These are phyloP conservation scores for Aspergillus fumigatus DNA, from an alignment of 2,329 filamentous ascomycete genomes.

Conservation along the genomic window DNA sequence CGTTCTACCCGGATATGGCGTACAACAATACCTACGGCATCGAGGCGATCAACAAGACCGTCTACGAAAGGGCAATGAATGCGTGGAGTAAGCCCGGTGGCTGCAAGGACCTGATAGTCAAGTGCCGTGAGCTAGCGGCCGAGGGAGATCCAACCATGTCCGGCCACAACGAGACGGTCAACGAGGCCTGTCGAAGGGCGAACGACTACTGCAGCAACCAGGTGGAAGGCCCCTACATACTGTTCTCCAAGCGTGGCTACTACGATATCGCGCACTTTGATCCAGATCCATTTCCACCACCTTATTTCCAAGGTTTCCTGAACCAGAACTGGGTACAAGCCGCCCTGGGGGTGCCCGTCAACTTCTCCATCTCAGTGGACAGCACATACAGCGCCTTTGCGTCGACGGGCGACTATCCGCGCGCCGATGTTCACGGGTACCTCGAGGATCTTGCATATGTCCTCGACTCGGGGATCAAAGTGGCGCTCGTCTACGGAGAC, in stretches of 20 bases:
- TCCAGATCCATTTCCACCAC: constrained; percentile 50
- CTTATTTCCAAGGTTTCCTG: constrained; percentile 53
- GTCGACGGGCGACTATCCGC: constrained; percentile 45
- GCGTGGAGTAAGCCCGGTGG: constrained; percentile 46
- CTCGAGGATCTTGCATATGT: constrained; percentile 42
- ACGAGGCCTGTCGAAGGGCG: constrained; percentile 43
- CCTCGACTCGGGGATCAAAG: constrained; percentile 54
- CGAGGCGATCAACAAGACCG: constrained; percentile 45
- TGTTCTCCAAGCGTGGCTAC: constrained; percentile 44
- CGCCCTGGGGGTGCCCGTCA: constrained; percentile 57
- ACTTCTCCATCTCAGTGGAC: constrained; percentile 48
- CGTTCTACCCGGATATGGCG: constrained; percentile 48
- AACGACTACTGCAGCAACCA: constrained; percentile 43
- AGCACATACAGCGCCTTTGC: constrained; percentile 46
- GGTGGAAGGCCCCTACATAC: constrained; percentile 44
- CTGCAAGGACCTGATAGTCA: constrained; percentile 50
- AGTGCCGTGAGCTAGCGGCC: constrained; percentile 47
- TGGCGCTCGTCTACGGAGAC: constrained; percentile 56
- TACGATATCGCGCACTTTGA: constrained; percentile 54
- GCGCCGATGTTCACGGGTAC: constrained; percentile 41
- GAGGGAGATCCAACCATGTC: constrained; percentile 48
- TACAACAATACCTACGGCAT: constrained; percentile 59
- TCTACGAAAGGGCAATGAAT: constrained; percentile 44
- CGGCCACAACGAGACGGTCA: constrained; percentile 43
- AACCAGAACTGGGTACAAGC: constrained; percentile 54